Percentiles rank a stretch among this genome's conserved stretches.
Conservation (phyloP, 371 early-diverging fungal genomes). For the Blakeslea trispora region DNA sequence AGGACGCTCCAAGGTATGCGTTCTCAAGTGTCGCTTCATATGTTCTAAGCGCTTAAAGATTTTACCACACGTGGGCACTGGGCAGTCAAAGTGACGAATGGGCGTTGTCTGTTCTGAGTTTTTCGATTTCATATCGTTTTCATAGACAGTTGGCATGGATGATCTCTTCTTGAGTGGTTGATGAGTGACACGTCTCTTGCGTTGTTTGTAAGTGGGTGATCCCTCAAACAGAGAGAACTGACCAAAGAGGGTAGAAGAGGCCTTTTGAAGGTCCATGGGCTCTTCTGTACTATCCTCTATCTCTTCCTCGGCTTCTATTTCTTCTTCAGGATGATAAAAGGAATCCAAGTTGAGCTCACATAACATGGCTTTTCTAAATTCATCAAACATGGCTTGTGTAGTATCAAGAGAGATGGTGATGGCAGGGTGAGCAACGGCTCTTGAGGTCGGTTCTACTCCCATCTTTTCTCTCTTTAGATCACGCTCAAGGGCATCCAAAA, state of each 20-base stretch:
- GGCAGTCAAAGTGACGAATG: constrained; percentile 30
- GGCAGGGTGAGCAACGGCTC: constrained; percentile 42
- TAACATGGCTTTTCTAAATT: constrained; percentile 35
- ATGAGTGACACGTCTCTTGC: constrained; percentile 57
- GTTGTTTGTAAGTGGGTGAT: constrained; percentile 73
- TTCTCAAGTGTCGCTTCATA: constrained; percentile 86
- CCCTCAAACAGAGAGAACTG: constrained; percentile 71
- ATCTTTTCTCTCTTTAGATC: constrained; percentile 87
- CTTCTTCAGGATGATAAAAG: constrained; percentile 15
- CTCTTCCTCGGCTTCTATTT: not conserved
- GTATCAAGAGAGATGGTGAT: constrained; percentile 37
- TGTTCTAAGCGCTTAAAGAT: constrained; percentile 84
- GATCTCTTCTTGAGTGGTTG: constrained; percentile 2
- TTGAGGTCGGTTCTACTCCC: constrained; percentile 66
- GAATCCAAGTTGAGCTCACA: constrained; percentile 36
- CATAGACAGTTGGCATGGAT: not conserved
- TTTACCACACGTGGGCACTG: constrained; percentile 50
- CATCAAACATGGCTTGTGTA: constrained; percentile 47
- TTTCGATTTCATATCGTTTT: too few relatives aligned
- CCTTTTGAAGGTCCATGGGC: constrained; percentile 18
- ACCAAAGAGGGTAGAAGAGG: constrained; percentile 50
- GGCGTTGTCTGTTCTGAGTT: not conserved
- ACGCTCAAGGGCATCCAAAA: constrained; percentile 87
- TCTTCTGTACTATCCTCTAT: not conserved
- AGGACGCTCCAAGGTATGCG: constrained; percentile 80